phyloP scores from a whole-genome alignment of 192 early-diverging fungal species.

The Backusella circina region DNA sequence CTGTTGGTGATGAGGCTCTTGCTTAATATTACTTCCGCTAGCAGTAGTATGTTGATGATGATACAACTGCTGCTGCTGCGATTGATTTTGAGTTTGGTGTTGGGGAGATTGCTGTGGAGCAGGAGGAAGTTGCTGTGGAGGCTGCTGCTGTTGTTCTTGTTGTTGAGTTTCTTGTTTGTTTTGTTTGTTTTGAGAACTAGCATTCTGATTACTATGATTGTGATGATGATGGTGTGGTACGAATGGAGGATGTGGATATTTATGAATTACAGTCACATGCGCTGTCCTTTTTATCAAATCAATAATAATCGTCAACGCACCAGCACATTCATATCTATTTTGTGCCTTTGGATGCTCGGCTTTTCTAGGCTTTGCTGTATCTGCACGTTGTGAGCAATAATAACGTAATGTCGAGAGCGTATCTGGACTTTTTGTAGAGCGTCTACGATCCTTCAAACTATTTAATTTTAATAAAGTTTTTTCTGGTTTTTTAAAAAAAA shows the following conservation, averaged over 20 bases:
- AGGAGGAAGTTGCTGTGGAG: background rate
- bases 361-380: slow-evolving; percentile 28
- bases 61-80: background rate
- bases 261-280: slow-evolving; percentile 27
- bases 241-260: slow-evolving; percentile 26
- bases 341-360: slow-evolving; percentile 22
- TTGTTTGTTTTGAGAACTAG: background rate
- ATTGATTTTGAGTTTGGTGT: background rate
- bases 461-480: background rate
- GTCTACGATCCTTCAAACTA: slow-evolving; percentile 32
- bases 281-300: slow-evolving; percentile 28
- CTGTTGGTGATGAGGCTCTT: background rate
- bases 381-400: slow-evolving; percentile 30
- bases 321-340: slow-evolving; percentile 25
- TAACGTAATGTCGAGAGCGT: slow-evolving; percentile 29
- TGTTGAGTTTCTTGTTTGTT: slow-evolving; percentile 5
- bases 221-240: slow-evolving; percentile 11
- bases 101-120: background rate
- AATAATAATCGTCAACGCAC: slow-evolving; percentile 27
- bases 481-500: background rate
- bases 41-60: background rate
- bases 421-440: slow-evolving; percentile 23
- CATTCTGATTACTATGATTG: background rate
- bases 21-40: background rate
- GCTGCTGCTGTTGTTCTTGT: slow-evolving; percentile 1